Percentiles rank a stretch among this genome's conserved stretches.
These are phyloP conservation scores for Diatrype stigma DNA, from an alignment of 2,329 filamentous ascomycete genomes.

Conservation along the genomic window DNA sequence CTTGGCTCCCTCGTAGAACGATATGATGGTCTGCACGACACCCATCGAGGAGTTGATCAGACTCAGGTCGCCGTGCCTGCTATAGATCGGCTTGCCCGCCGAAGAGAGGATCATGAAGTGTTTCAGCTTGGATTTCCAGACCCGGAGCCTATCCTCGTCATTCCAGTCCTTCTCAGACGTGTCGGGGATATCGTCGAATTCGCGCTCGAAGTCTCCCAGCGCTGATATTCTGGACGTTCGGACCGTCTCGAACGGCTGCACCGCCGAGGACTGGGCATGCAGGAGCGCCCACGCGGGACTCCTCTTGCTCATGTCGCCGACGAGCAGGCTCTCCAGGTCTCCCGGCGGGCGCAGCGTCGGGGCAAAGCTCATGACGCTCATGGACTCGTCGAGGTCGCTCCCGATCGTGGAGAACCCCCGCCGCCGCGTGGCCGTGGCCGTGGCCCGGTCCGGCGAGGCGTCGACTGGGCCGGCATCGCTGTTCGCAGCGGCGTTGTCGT, in stretches of 20 bases:
- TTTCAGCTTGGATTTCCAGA: constrained; percentile 91
- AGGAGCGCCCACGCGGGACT: constrained; percentile 67
- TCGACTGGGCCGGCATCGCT: constrained; percentile 28
- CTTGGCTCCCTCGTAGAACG: constrained; percentile 80
- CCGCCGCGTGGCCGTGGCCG: constrained; percentile 11
- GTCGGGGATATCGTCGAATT: constrained; percentile 73
- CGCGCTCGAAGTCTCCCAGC: constrained; percentile 64
- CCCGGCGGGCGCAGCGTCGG: constrained; percentile 59
- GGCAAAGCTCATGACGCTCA: constrained; percentile 63
- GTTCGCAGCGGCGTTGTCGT: constrained; percentile 29
- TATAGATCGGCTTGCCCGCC: constrained; percentile 96
- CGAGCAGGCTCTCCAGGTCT: constrained; percentile 79
- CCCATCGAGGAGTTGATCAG: constrained; percentile 93
- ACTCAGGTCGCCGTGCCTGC: constrained; percentile 83
- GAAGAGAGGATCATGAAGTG: constrained; percentile 96
- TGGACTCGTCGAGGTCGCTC: constrained; percentile 56
- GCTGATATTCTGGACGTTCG: constrained; percentile 40
- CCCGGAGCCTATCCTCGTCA: constrained; percentile 58
- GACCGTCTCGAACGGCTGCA: constrained; percentile 57
- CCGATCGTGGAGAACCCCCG: constrained; percentile 23
- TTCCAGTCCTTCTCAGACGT: constrained; percentile 36
- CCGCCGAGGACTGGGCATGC: constrained; percentile 55
- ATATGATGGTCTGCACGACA: constrained; percentile 94
- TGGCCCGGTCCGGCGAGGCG: constrained; percentile 16
- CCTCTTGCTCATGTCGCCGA: constrained; percentile 62